Evolutionary conservation across 2,329 filamentous ascomycete genomes (phyloP), one percentile per base, ranked within the genome.

Genomic region (Diaporthe destruens): DNA sequence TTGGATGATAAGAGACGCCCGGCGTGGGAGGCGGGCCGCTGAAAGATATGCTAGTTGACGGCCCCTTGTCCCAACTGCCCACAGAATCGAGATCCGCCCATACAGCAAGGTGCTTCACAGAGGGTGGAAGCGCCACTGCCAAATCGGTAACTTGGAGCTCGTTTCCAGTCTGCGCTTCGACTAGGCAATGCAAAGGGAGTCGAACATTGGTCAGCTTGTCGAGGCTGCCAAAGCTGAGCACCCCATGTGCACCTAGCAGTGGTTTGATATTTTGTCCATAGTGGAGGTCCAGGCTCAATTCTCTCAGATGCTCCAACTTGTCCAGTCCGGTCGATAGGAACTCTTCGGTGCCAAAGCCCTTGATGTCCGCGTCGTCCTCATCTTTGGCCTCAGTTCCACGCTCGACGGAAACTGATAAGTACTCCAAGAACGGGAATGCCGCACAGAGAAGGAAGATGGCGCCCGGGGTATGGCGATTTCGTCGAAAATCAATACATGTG

Each of bases 321-420:
- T 23, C 47, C 34, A 57, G 55, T 23, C 47, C 49, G 23, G 14
- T 20, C 3, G 47, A 67, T 0, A 67, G 16, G 39, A 53, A 53
- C 3, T 16, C 8, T 6, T 6, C 9, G 12, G 57, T 39, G 23
- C 57, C 39, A 7, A 16, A 47, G n/a, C 7, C 20, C 6, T 18
- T 14, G 11, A 29, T 23, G 7, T 20, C 3, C 8, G 2, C 1
- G 4, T 20, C 39, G 7, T 0, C 6, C 3, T 11, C 32, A 6
- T 1, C 2, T 3, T 20, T 11, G 23, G 49, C 49, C 4, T 9
- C 1, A 53, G 23, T 29, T 14, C 49, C 23, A 16, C 25, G 49
- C 23, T 54, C 14, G 20, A 20, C 36, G 2, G 47, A 67, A 6
- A 67, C n/a, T 11, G 12, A 55, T 1, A 67, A 29, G 1, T 23